Evolutionary conservation across 805 yeast genomes (phyloP), one percentile per base, ranked within the genome.

Genomic region (Ogataea neopini): DNA sequence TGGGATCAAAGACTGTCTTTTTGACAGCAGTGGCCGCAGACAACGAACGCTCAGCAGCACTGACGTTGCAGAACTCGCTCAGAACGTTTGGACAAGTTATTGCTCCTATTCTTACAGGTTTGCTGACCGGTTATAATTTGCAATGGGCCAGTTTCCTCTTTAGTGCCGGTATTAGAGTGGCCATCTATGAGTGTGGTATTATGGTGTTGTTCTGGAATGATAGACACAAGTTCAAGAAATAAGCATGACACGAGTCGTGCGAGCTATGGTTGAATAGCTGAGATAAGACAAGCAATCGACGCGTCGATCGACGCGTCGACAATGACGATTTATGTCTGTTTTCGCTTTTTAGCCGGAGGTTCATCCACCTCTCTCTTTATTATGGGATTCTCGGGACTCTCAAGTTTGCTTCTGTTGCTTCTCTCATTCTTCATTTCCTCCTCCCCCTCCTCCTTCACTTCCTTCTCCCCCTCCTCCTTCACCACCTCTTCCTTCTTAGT

Each of bases 1-100:
- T 70, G 23, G 76, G 78, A 1, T 74, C 79, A 8, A 75, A 75
- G 45, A 75, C 72, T 40, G 76, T 75, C 4, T 74, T 75, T 50
- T 62, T 74, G 18, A 73, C 77, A 7, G 60, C 76, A 0, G 61
- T 71, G 26, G 71, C 71, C 4, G 61, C 70, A 4, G 71, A 71
- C 22, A 56, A 61, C 26, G 74, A 71, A 45, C 57, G 77, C 41
- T 72, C 77, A 1, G 69, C 73, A 1, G 75, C 73, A 1, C 65
- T 75, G 47, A 73, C 72, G 0, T 69, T 74, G 63, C 75, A 70
- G 14, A 75, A 75, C 56, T 72, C 75, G 9, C 68, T 70, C 15
- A 67, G 74, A 47, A 73, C 76, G 1, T 42, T 72, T 42, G 72
- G 71, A 3, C 74, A 69, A 45, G 66, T 69, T 4, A 39, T 72